Percentiles rank a stretch among this genome's conserved stretches.
These are phyloP conservation scores for Hypoxylon rubiginosum DNA, from an alignment of 2,329 filamentous ascomycete species.

Conservation along the genomic window DNA sequence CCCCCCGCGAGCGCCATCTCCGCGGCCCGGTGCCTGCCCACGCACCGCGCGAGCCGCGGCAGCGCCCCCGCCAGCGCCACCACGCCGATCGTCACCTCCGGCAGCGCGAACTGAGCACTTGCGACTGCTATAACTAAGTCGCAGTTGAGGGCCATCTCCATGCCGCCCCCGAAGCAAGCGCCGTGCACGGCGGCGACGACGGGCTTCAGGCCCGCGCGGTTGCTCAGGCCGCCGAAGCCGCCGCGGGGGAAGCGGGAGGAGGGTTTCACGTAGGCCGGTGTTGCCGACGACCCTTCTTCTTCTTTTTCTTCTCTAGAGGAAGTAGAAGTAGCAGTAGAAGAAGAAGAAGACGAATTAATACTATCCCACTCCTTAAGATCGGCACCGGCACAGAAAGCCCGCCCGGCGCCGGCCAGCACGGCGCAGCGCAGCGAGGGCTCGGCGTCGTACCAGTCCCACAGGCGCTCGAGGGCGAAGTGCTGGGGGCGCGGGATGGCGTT, in stretches of 20 bases:
- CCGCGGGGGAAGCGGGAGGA: constrained; percentile 53
- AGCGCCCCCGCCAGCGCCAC: constrained; percentile 79
- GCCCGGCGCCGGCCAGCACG: constrained; percentile 72
- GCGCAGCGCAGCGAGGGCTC: constrained; percentile 72
- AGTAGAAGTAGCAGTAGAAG: too few species aligned
- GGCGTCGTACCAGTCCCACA: constrained; percentile 73
- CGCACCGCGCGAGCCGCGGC: constrained; percentile 72
- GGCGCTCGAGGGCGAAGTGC: constrained; percentile 62
- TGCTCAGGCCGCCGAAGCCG: constrained; percentile 76
- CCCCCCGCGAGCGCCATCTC: constrained; percentile 78
- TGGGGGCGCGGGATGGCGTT: constrained; percentile 67
- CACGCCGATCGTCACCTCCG: constrained; percentile 79
- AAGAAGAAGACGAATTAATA: constrained; percentile 51
- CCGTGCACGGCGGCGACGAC: constrained; percentile 84
- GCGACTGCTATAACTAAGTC: constrained; percentile 77
- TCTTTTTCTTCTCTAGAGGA: too few species aligned
- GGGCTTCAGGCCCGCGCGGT: constrained; percentile 78
- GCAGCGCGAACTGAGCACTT: constrained; percentile 74
- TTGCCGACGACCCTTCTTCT: too few species aligned
- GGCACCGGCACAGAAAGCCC: constrained; percentile 77
- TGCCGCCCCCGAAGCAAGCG: constrained; percentile 79
- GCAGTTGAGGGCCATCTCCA: constrained; percentile 81
- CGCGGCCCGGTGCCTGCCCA: constrained; percentile 77
- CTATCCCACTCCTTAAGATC: constrained; percentile 76
- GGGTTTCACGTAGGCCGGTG: background rate